Base-by-base conservation (phyloP, 2,329 filamentous ascomycete species). In the Akanthomyces dipterigenus region DNA sequence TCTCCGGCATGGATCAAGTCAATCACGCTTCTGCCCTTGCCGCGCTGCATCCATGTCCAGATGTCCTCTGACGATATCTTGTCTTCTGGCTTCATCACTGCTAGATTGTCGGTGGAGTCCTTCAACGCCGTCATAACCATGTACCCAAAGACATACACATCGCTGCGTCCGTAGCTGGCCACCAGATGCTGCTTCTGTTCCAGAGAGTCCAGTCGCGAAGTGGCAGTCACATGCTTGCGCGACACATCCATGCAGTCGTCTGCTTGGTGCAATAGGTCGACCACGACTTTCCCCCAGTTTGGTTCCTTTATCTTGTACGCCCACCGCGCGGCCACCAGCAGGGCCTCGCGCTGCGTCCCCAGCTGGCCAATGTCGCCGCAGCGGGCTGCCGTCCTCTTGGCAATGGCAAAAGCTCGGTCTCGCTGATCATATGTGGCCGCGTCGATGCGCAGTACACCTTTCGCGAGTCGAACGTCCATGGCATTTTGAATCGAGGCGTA, bases 11-110 rank as follows among this genome's bases (percentile, higher is more conserved):
- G 24, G 40, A 56, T 31, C 28, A 56, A 36, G 28, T 56, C 54
- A 36, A 56, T 16, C 6, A 56, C 40, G 54, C 54, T 56, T 18
- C 54, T 26, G 18, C 40, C 54, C 38, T 56, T 56, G 54, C 54
- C 54, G n/a, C 54, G 54, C 42, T 56, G 54, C 42, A 46, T 56
- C 54, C 54, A 56, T 5, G 40, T 11, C 54, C 54, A 56, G 28
- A 56, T 14, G n/a, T 46, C 54, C 5, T 7, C 14, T 6, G 40
- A 20, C 11, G 54, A 34, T 11, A 56, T 12, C 1, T 12, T 36
- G 31, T 56, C 54, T 26, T 46, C 42, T 12, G 42, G 40, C 5
- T 22, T 18, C 42, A 46, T 31, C 14, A 56, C 14, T 3, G 54
- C 40, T 12, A 56, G 38, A 6, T 1, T 11, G 9, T 34, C 11